Evolutionary conservation across 805 yeast species (phyloP), one percentile per base, ranked within the genome.

Genomic region (Saturnispora quitensis): DNA sequence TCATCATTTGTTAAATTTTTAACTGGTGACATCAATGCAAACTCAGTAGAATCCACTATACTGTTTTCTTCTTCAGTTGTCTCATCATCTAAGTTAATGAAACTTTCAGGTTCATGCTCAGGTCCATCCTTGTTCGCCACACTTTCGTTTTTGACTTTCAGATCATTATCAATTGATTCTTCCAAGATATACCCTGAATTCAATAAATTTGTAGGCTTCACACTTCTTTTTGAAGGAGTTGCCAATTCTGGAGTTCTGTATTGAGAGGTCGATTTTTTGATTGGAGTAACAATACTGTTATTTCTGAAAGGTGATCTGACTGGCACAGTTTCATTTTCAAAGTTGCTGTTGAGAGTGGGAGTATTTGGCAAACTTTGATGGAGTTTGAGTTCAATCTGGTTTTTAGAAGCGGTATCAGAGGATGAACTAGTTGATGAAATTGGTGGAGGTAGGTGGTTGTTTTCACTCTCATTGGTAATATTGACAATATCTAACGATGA

Each of bases 261-360:
- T 42, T 56, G 59, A 3, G 56, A 43, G 5, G 59, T 55, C 27
- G 52, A 52, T 27, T 51, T 46, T 36, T 50, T 47, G 12, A 55
- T 51, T 4, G 59, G 59, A 4, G 59, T 55, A 2, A 50, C 6
- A 3, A 44, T 43, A 12, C 15, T 31, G 34, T 13, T 31, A 13
- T 51, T 27, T 47, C 68, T 56, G 42, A 56, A 59, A 2, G 70
- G 70, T 15, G 70, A 66, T 49, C 69, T 58, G 17, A 63, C 42
- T 13, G 70, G 69, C 35, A 44, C 20, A 44, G 7, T 20, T 4
- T 27, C 35, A 17, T 18, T 28, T 7, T 50, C 35, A 8, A 34
- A 35, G 28, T 42, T 40, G n/a, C 46, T 7, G 9, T 22, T 20
- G 33, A 38, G 42, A 38, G 20, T 38, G 9, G 56, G 56, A 43